Evolutionary conservation across 257 asterid genomes (phyloP).

Genomic region (Przewalskia tangutica): DNA sequence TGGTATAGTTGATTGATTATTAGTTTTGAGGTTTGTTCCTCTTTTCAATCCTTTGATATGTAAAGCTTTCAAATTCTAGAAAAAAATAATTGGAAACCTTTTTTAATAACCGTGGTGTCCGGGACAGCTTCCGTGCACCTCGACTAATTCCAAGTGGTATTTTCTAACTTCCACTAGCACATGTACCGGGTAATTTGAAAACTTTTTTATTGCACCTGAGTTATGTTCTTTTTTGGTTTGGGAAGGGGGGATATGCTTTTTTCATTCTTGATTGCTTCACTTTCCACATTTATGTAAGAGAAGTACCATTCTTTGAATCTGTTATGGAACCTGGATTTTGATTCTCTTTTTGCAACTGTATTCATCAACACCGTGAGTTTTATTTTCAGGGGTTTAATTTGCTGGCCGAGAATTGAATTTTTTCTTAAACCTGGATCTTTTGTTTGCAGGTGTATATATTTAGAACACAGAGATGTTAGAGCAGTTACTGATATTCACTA

Average conservation of each 20-base stretch:
- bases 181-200: too few relatives aligned
- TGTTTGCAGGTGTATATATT: constrained; percentile 5
- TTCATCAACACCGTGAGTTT: neutral
- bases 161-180: too few relatives aligned
- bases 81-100: neutral
- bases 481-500: constrained; percentile 78
- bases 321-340: neutral
- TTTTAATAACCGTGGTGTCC: too few relatives aligned
- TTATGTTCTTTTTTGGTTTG: neutral
- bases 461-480: constrained; percentile 53
- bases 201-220: neutral
- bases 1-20: neutral
- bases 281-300: neutral
- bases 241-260: neutral
- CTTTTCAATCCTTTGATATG: neutral
- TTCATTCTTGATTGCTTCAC: neutral
- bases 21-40: neutral
- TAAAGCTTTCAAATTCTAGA: neutral
- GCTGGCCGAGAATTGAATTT: neutral
- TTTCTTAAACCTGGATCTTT: neutral
- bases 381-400: neutral
- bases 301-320: neutral
- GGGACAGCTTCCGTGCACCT: too few relatives aligned
- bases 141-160: too few relatives aligned
- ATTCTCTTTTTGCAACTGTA: neutral